Evolutionary conservation across 2,329 filamentous ascomycete genomes (phyloP).

Genomic region (Ophiocordyceps camponoti-floridani): DNA sequence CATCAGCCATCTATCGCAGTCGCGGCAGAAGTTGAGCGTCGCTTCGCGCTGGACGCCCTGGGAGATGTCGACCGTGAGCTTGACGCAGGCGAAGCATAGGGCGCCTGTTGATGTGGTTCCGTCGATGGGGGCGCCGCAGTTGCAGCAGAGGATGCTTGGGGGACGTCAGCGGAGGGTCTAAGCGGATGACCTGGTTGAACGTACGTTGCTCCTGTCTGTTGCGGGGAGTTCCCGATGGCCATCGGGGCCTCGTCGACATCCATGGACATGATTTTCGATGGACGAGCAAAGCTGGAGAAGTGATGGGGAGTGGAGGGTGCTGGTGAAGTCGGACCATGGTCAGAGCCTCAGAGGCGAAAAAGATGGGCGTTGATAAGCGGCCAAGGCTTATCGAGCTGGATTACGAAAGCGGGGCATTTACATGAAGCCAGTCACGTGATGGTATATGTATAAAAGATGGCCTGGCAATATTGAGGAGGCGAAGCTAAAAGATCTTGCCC

Average conservation of each 20-base stretch:
- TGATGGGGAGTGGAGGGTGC: not conserved
- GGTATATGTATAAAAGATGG: not conserved
- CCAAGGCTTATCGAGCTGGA: not conserved
- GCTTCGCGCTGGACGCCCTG: slow-evolving; percentile 82
- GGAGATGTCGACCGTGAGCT: slow-evolving; percentile 85
- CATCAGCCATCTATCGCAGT: slow-evolving; percentile 86
- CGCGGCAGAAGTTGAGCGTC: slow-evolving; percentile 75
- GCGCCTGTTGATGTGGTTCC: slow-evolving; percentile 74
- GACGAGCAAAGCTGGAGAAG: not conserved
- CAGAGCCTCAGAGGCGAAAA: not conserved
- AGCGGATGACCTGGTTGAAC: slow-evolving; percentile 4
- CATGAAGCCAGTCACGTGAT: not conserved
- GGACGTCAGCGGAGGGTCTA: not conserved
- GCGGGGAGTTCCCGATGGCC: slow-evolving; percentile 14
- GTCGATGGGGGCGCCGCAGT: slow-evolving; percentile 91
- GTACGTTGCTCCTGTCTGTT: slow-evolving; percentile 21
- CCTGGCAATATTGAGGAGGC: too few relatives aligned
- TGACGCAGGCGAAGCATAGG: slow-evolving; percentile 90
- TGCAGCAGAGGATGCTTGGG: slow-evolving; percentile 73
- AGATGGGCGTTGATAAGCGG: slow-evolving; percentile 16
- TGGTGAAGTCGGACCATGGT: not conserved
- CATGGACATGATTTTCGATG: slow-evolving; percentile 18
- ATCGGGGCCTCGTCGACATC: slow-evolving; percentile 24
- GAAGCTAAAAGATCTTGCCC: slow-evolving; percentile 42
- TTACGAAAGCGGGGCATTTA: not conserved